A percentile compares a stretch with the other conserved stretches of the same genome.
Conservation (phyloP, 2,329 filamentous ascomycete species). For the Aspergillus fructus region DNA sequence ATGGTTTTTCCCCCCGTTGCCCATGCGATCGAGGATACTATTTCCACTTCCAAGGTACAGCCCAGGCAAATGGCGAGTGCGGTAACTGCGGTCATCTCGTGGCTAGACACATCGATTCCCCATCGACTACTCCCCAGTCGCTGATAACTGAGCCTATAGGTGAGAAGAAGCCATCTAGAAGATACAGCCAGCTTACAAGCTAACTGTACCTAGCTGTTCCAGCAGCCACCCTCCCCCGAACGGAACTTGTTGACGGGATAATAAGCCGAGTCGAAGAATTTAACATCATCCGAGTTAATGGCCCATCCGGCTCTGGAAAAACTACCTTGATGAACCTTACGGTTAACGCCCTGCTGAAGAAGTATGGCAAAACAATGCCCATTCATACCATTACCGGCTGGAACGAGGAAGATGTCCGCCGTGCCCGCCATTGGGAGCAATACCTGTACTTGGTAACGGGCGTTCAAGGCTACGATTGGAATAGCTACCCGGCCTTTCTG, state of each 20-base stretch:
- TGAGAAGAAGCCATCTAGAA: neutral
- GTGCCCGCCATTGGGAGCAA: neutral
- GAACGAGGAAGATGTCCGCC: neutral
- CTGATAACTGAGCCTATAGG: neutral
- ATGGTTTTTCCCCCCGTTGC: too few relatives aligned
- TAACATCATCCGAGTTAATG: constrained; percentile 11
- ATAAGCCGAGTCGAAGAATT: constrained; percentile 8
- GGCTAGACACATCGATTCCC: too few relatives aligned
- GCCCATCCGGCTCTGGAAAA: constrained; percentile 14
- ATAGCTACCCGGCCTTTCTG: constrained; percentile 7
- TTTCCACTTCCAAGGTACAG: too few relatives aligned
- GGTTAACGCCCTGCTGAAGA: constrained; percentile 12
- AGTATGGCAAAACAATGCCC: neutral
- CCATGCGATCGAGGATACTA: too few relatives aligned
- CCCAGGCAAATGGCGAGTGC: too few relatives aligned
- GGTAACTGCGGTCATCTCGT: too few relatives aligned
- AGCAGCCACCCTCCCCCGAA: neutral
- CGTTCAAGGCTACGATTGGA: constrained; percentile 6
- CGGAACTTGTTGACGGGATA: constrained; percentile 1
- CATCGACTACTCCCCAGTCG: neutral
- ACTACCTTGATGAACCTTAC: constrained; percentile 14
- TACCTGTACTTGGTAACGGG: constrained; percentile 13
- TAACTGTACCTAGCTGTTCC: neutral
- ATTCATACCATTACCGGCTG: constrained; percentile 11
- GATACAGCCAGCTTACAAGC: neutral